Base-by-base conservation (phyloP, 306 rosid species). In the Glycine soja region DNA sequence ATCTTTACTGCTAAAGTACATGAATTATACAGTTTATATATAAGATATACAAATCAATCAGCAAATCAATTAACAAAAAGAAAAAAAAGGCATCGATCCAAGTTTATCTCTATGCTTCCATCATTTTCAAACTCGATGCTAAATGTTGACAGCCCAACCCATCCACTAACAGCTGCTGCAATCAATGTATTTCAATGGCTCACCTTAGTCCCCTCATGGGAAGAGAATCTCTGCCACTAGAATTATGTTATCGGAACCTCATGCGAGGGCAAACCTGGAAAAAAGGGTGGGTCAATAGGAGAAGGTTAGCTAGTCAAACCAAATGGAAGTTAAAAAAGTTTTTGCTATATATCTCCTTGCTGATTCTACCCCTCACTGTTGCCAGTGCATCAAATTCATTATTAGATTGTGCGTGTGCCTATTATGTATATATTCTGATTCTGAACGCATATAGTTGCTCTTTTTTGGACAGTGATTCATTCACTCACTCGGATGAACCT, bases 111-210 rank as follows among this genome's bases (percentile, higher is more conserved):
- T 3, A 75, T 45, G 1, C 4, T 38, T 56, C 32, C 10, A 36
- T 83, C 77, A 4, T 76, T 80, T 76, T 80, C 83, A 80, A 65
- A 75, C 46, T 83, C 14, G 81, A 83, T 75, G 85, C 83, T 76
- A 75, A 85, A 51, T 59, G 78, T 9, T 40, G 81, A 80, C 59
- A 3, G 56, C 10, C 18, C 72, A 78, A 64, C 52, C 48, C 85
- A 64, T 71, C 75, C 87, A 71, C 81, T 79, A 7, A 45, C 14
- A 71, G 58, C 1, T 24, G 30, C 15, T 70, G 77, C 72, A 75
- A 76, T 79, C 69, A 74, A 38, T 32, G 75, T 46, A 19, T 78
- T 77, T 82, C 61, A 69, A 68, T 62, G 89, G 84, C 58, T 34
- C 61, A 70, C 10, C 78, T 72, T 70, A 19, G 50, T n/a, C 65